Conservation (phyloP, 306 rosid genomes). For the Sicyos baderoa region DNA sequence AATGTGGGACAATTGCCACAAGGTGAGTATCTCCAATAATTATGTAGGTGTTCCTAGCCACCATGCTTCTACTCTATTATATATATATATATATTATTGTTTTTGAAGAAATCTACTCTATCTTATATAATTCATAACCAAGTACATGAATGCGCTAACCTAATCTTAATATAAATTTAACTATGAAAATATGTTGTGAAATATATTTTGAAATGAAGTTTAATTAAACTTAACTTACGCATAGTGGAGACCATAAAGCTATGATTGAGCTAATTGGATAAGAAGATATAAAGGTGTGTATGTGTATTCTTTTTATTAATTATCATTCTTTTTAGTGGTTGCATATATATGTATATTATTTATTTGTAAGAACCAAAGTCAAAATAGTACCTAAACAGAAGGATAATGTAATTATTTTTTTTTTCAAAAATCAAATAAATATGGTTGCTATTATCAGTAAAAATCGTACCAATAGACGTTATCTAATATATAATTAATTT, state of each 20-base stretch:
- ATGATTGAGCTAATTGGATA: slow-evolving; percentile 5
- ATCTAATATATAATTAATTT: neutral
- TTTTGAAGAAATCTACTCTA: too few relatives aligned
- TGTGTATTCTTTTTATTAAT: neutral
- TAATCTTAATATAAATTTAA: neutral
- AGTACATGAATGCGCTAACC: neutral
- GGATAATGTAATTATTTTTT: neutral
- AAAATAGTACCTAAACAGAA: neutral
- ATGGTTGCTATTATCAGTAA: neutral
- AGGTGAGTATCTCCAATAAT: too few relatives aligned
- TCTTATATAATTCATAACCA: neutral
- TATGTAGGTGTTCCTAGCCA: too few relatives aligned
- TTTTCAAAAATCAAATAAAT: neutral
- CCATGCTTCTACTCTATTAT: too few relatives aligned
- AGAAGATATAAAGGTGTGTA: neutral
- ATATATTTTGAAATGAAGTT: neutral
- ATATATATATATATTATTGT: too few relatives aligned
- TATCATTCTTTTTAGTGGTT: neutral
- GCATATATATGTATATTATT: neutral
- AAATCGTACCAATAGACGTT: too few relatives aligned
- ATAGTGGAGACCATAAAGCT: slow-evolving; percentile 10
- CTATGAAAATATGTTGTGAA: neutral
- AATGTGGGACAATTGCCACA: too few relatives aligned
- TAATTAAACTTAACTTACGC: neutral
- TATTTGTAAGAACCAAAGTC: neutral